Evolutionary conservation across 2,329 filamentous ascomycete species (phyloP).

Genomic region (Pseudocercospora macadamiae): DNA sequence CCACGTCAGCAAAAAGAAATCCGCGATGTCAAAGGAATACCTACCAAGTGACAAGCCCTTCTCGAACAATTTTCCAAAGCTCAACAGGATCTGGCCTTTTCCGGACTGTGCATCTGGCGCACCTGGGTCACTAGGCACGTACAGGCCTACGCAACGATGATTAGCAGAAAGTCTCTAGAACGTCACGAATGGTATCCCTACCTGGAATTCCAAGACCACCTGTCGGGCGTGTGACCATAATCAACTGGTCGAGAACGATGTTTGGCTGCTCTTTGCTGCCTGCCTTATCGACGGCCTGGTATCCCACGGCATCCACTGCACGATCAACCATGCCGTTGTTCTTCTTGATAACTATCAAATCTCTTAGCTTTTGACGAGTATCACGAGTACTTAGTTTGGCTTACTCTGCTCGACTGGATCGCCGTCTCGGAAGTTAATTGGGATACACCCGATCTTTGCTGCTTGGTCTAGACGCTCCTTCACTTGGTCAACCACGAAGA

Average conservation of each 20-base stretch:
- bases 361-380: not conserved
- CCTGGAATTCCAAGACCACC: constrained; percentile 63
- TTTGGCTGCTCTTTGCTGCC: constrained; percentile 64
- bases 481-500: constrained; percentile 67
- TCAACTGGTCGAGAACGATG: constrained; percentile 66
- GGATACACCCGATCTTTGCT: constrained; percentile 63
- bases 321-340: constrained; percentile 48
- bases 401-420: constrained; percentile 61
- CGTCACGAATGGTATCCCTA: no score
- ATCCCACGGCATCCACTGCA: constrained; percentile 67
- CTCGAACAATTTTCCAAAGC: constrained; percentile 70
- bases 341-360: constrained; percentile 16
- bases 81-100: constrained; percentile 66
- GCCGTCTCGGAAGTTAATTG: constrained; percentile 63
- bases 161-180: constrained; percentile 3
- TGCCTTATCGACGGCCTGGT: constrained; percentile 61
- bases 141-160: constrained; percentile 27
- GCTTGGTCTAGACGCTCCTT: constrained; percentile 62
- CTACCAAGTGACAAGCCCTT: constrained; percentile 65
- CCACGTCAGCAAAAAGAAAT: not conserved
- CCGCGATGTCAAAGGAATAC: not conserved
- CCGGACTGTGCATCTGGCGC: constrained; percentile 63
- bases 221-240: constrained; percentile 63
- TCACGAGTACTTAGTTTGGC: not conserved
- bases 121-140: constrained; percentile 59